These are phyloP conservation scores for Chalciporus piperatus DNA, from an alignment of 768 basidiomycete genomes.

Conservation along the genomic window DNA sequence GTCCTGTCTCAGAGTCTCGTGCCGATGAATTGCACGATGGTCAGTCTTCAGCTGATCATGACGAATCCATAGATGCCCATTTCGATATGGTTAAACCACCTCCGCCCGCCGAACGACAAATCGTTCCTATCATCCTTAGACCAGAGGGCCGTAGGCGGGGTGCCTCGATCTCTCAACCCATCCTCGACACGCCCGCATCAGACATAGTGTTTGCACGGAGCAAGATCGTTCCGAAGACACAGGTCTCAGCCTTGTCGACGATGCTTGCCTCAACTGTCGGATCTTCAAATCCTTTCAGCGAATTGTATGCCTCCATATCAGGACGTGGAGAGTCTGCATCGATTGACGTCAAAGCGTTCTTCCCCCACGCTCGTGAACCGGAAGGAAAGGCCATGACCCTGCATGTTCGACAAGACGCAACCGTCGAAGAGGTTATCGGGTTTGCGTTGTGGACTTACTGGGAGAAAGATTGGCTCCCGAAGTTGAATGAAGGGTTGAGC, in stretches of 20 bases:
- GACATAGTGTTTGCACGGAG: constrained; percentile 50
- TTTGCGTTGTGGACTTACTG: constrained; percentile 91
- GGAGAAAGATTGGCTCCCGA: constrained; percentile 82
- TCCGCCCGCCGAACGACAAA: constrained; percentile 20
- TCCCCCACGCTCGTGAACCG: constrained; percentile 73
- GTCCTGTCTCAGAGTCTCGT: constrained; percentile 60
- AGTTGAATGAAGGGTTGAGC: constrained; percentile 62
- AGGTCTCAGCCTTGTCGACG: constrained; percentile 65
- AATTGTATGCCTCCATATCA: constrained; percentile 82
- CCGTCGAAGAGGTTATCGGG: constrained; percentile 94
- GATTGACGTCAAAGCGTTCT: constrained; percentile 72
- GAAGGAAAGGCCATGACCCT: constrained; percentile 62
- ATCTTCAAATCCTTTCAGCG: constrained; percentile 79
- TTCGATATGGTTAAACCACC: constrained; percentile 57
- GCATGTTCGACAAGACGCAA: constrained; percentile 81
- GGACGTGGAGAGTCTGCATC: constrained; percentile 68
- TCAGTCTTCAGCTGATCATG: constrained; percentile 18
- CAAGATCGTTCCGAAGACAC: constrained; percentile 42
- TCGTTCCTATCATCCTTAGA: constrained; percentile 19
- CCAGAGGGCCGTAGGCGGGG: constrained; percentile 30
- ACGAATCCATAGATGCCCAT: constrained; percentile 38
- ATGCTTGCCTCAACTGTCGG: constrained; percentile 68
- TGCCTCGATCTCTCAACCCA: constrained; percentile 26
- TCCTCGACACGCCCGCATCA: constrained; percentile 12
- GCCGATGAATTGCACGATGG: constrained; percentile 29